Base-by-base conservation (phyloP, 352 stramenopile species). In the Phytophthora cryptogea region DNA sequence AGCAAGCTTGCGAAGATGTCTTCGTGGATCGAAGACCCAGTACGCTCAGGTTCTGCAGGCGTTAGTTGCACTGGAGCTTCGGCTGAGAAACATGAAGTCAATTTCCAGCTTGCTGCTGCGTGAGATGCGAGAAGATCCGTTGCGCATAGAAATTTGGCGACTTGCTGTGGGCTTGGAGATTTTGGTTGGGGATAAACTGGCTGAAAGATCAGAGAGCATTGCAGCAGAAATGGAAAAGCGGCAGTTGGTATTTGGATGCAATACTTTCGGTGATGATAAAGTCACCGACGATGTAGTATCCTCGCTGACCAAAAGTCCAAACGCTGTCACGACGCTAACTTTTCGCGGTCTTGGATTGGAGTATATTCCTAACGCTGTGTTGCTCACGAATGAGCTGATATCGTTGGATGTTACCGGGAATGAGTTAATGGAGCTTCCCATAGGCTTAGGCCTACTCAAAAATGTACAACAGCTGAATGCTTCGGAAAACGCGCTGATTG, bases 401-500 rank as follows among this genome's bases (percentile, higher is more conserved):
- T 63, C 55, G 32, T 61, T 92, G 41, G 57, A 88, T 58, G 31
- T 92, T 14, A 77, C 69, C 30, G 52, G 68, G 17, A 92, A 92
- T 42, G 47, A 75, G 8, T 55, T 89, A 11, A 63, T 72, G 8
- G 62, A 82, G 9, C 45, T 92, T 11, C 80, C 82, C 0, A 54
- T 42, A 3, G 50, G 59, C 1, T 65, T 92, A 28, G 52, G 46
- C 17, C 58, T 54, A 0, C 54, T 91, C 26, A 53, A 54, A 5
- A 68, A 70, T 23, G 60, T 92, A 0, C 28, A 68, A 45, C 42
- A 73, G 47, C 66, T 92, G 10, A 63, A 85, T 44, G 52, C 78
- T n/a, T 86, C 83, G 23, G 70, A 86, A 46, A 92, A 92, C 33
- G 59, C 76, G 5, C 56, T 92, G 9, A 16, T 79, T 4, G 51